Conservation (phyloP, 306 rosid species). For the Pachyrhizus erosus region DNA sequence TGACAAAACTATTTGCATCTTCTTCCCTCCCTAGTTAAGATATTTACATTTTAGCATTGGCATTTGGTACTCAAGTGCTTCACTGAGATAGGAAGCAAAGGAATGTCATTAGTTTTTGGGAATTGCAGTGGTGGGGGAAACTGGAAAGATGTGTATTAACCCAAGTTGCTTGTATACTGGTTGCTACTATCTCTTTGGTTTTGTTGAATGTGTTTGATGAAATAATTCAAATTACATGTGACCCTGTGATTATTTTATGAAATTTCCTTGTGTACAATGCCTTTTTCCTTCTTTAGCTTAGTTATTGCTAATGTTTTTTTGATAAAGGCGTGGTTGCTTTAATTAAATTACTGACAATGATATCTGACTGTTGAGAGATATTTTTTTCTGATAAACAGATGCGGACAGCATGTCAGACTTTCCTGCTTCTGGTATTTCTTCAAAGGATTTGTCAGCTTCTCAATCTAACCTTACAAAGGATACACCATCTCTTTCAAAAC, state of each 20-base stretch:
- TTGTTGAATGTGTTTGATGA: conserved; percentile 39
- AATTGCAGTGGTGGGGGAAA: conserved; percentile 16
- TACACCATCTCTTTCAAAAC: conserved; percentile 60
- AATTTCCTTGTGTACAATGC: neutral
- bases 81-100: conserved; percentile 11
- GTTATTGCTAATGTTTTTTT: conserved; percentile 4
- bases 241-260: neutral
- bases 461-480: conserved; percentile 67
- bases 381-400: conserved; percentile 47
- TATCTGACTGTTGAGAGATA: conserved; percentile 34
- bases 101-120: neutral
- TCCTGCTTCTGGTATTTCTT: conserved; percentile 57
- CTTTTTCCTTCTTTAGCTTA: conserved; percentile 18
- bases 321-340: conserved; percentile 21
- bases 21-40: neutral
- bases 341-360: neutral
- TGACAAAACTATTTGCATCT: neutral
- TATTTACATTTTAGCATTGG: conserved; percentile 6
- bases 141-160: neutral
- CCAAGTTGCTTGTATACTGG: neutral
- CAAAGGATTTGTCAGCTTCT: conserved; percentile 59
- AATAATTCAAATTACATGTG: conserved; percentile 10
- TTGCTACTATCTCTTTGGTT: neutral
- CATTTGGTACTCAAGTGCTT: conserved; percentile 12
- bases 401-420: conserved; percentile 65